Evolutionary conservation across 2,329 filamentous ascomycete species (phyloP).

Genomic region (Sclerotinia nivalis): DNA sequence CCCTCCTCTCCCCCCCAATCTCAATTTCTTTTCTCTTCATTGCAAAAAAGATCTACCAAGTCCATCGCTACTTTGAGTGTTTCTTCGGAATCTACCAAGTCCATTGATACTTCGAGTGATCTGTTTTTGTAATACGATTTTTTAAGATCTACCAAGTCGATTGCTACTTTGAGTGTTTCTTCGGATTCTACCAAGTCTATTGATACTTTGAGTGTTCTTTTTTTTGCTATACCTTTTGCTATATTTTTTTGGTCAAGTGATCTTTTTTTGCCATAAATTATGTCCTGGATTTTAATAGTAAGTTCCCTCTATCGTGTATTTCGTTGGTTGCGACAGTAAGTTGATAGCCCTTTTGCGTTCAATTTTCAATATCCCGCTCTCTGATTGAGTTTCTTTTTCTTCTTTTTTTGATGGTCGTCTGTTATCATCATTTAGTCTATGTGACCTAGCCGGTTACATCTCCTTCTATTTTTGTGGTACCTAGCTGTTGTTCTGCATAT

Average conservation of each 20-base stretch:
- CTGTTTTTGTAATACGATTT: not conserved
- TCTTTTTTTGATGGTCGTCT: not conserved
- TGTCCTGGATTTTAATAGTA: not conserved
- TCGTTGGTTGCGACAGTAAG: not conserved
- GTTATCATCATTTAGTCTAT: accelerated
- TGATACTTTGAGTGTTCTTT: constrained; percentile 6
- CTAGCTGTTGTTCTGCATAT: not conserved
- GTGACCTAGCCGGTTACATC: not conserved
- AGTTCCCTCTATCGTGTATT: not conserved
- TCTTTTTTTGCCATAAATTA: constrained; percentile 11
- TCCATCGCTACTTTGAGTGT: not conserved
- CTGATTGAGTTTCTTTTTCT: too few relatives aligned
- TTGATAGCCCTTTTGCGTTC: not conserved
- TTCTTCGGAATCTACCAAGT: not conserved
- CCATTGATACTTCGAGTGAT: constrained; percentile 2
- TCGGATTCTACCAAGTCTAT: constrained; percentile 13
- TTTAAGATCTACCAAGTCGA: not conserved
- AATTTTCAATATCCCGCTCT: not conserved
- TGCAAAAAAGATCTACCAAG: not conserved
- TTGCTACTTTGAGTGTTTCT: constrained; percentile 13
- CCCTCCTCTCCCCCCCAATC: not conserved
- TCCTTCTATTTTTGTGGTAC: not conserved
- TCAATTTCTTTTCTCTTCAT: not conserved
- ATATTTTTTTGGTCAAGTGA: constrained; percentile 3
- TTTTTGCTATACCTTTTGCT: constrained; percentile 1